These are phyloP conservation scores for Apiospora malaysiana DNA, from an alignment of 2,329 filamentous ascomycete genomes.

Conservation along the genomic window DNA sequence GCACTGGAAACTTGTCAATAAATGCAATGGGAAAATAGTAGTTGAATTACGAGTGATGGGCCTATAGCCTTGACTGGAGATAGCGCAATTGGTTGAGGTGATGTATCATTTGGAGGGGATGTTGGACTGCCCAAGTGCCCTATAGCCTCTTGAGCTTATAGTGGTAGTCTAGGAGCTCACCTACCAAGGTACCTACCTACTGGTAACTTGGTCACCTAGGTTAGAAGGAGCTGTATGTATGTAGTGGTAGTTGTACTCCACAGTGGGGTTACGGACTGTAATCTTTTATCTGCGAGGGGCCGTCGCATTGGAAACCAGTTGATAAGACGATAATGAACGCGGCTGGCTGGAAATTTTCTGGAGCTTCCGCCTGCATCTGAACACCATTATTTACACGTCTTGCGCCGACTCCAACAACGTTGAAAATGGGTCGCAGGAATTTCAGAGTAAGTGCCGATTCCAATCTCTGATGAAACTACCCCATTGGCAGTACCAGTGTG, in stretches of 20 bases:
- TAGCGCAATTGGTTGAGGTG: neutral
- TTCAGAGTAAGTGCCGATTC: constrained; percentile 12
- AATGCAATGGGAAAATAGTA: neutral
- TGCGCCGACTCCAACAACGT: constrained; percentile 4
- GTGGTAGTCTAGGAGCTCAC: too few species aligned
- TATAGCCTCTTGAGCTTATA: too few species aligned
- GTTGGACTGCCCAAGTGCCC: too few species aligned
- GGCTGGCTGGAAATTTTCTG: constrained; percentile 11
- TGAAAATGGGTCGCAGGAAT: constrained; percentile 14
- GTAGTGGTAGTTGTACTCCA: neutral
- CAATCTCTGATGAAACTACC: too few species aligned
- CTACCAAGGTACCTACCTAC: too few species aligned
- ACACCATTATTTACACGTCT: constrained; percentile 9
- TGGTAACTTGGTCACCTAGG: too few species aligned
- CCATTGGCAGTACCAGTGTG: neutral
- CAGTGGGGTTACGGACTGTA: neutral
- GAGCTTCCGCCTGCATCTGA: neutral
- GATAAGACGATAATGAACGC: constrained; percentile 9
- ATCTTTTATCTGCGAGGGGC: constrained; percentile 16
- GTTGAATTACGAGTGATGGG: neutral
- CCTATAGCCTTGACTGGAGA: neutral
- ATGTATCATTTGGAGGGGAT: neutral
- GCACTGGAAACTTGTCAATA: neutral
- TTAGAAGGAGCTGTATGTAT: neutral
- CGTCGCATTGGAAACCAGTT: constrained; percentile 6